Base-by-base conservation (phyloP, 306 rosid genomes). In the Gynostemma pentaphyllum region DNA sequence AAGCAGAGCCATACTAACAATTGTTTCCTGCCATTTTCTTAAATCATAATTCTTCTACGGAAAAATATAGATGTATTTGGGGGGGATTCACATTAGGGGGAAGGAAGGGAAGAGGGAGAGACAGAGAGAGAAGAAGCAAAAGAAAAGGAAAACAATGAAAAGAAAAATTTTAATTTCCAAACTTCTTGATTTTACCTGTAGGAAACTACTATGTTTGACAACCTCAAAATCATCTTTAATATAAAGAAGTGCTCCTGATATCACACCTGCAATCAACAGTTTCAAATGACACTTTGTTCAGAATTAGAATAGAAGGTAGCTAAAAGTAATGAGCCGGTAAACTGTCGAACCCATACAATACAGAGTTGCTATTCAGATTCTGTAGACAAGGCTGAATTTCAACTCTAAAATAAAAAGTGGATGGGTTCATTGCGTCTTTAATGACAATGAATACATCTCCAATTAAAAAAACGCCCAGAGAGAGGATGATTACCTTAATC, bases 1-100 rank as follows among this genome's bases (percentile, higher is more conserved):
- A 24, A 82, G 86, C 54, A 90, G 67, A 40, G 97, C 97, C 97
- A 87, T 85, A 84, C 97, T 90, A 26, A 87, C 97, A 64, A 81
- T 81, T 9, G 97, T 83, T 78, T 87, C 97, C 97, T 90, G 85
- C 51, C 61, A 74, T 50, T 51, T 49, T 32, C 7, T 36, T 19
- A 36, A 36, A 21, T 59, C 18, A 59, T 16, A 26, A 19, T 57
- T 57, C 18, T 41, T 10, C 45, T 57, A 57, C 3, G n/a, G 27
- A 34, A 56, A 18, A 19, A 34, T 13, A 11, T 30, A n/a, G 9
- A 34, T 57, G 64, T 5, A 36, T 37, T 16, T 9, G 26, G 45
- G 6, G n/a, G 63, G n/a, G n/a, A n/a, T n/a, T n/a, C n/a, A n/a
- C n/a, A n/a, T n/a, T 16, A 18, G 26, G 45, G 6, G n/a, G 63